Evolutionary conservation across 2,329 filamentous ascomycete genomes (phyloP), one percentile per base, ranked within the genome.

Genomic region (Colletotrichum tanaceti): DNA sequence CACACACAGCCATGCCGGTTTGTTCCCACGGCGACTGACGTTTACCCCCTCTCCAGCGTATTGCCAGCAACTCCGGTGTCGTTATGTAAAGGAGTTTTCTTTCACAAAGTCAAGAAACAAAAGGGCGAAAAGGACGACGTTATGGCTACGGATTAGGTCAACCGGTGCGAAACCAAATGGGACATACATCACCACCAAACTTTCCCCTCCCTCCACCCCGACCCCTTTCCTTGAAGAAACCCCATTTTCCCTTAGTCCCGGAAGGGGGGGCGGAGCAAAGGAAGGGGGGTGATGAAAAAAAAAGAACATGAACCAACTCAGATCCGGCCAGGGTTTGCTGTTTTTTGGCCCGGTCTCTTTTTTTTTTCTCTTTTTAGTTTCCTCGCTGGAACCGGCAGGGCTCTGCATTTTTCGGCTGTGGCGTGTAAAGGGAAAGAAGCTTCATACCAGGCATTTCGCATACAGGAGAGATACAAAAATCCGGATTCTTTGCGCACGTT

Each of bases 41-140:
- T 35, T 35, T 35, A 10, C 2, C 9, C 11, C 18, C n/a, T 20
- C 24, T 18, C 35, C 75, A 95, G 92, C 95, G 95, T 98, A 98
- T 98, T 86, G 96, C 96, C 84, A 94, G 91, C 90, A 99, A 99
- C 93, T 97, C 95, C 72, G 96, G 96, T 91, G 96, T 99, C 81
- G 96, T 99, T 84, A 99, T 99, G 96, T 99, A 93, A 97, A 88
- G 76, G 63, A 61, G 54, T 58, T 69, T 68, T 68, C 57, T 68
- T 70, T 63, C 69, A 72, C 44, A 54, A 62, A 63, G 63, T 63
- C 58, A 69, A 65, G 62, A 47, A 70, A 54, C 58, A 69, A 70
- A 69, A 65, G 65, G 63, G 69, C 66, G 69, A 65, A 67, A 63
- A 63, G 64, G 68, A 63, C 64, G 69, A 70, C 68, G 66, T 66